Percentiles rank a stretch among this genome's conserved stretches.
These are phyloP conservation scores for Ceratocystis cubensis DNA, from an alignment of 2,329 filamentous ascomycete species.

Conservation along the genomic window DNA sequence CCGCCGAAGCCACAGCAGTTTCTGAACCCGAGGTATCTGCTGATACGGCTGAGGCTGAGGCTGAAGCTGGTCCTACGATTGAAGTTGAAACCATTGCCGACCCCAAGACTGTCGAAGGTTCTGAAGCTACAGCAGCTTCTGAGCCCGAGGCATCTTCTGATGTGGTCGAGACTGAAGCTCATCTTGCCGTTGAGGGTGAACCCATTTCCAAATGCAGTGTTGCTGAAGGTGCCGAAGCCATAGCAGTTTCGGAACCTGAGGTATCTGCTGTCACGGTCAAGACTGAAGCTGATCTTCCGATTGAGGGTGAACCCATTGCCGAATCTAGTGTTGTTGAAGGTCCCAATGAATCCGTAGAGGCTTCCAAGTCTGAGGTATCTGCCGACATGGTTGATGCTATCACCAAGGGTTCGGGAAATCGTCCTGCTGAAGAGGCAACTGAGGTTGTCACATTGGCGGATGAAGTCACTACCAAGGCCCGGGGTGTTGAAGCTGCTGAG, in stretches of 20 bases:
- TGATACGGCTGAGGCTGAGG: not conserved
- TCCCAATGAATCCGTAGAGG: not conserved
- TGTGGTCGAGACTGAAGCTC: no score
- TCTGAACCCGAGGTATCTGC: no score
- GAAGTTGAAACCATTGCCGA: no score
- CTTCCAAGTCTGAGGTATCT: not conserved
- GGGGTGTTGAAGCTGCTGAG: not conserved
- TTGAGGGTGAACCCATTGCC: not conserved
- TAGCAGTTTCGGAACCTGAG: not conserved
- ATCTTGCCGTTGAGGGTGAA: no score
- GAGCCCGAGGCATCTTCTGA: not conserved
- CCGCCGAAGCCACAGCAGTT: not conserved
- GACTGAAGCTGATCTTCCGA: not conserved
- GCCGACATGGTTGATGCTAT: not conserved
- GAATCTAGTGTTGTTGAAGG: not conserved
- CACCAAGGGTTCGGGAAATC: not conserved
- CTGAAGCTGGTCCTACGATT: no score
- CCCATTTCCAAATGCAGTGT: no score
- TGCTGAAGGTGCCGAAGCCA: no score
- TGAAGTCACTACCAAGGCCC: not conserved
- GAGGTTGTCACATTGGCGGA: not conserved
- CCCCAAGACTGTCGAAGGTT: no score
- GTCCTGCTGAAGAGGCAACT: not conserved
- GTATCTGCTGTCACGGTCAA: no score
- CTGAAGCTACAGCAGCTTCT: no score